Base-by-base conservation (phyloP, 305 asterid species). In the Lippia alba region DNA sequence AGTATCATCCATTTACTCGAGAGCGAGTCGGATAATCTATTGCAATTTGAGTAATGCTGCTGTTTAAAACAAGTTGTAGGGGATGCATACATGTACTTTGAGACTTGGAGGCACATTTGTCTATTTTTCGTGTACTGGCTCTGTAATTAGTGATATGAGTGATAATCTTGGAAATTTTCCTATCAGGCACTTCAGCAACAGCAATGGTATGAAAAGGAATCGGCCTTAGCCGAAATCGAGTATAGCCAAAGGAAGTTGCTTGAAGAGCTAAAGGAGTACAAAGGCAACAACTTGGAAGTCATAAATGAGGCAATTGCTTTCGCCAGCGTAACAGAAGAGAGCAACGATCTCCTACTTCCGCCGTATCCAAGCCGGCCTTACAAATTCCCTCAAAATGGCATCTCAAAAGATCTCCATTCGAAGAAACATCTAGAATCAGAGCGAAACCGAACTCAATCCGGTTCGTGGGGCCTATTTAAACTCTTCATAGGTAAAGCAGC, bases 201-300 rank as follows among this genome's bases (percentile, higher is more conserved):
- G 56, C 97, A 94, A 68, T 84, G 87, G 89, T 91, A 89, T 16
- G 99, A 91, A 69, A 91, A 87, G 67, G 97, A 91, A 80, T 80
- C 86, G 48, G 90, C 93, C 24, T 78, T 94, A 70, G 82, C 91
- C 40, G 99, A 87, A 72, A 91, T 91, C 14, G 90, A 81, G 71
- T 65, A 74, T 76, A 79, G 92, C 77, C 99, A 89, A 69, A 86
- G 77, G 82, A 86, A 86, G 74, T 66, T 94, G 75, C 97, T 94
- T 62, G 83, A 86, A 69, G 90, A 80, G 80, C 85, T 94, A 69
- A 90, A 89, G 71, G 91, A 84, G 70, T 91, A 89, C 85, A 82
- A 86, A 84, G 97, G 99, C 44, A 84, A 87, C 74, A 82, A 81
- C 70, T 79, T 87, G 74, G 89, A 90, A 82, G 93, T 94, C 78